Percentiles rank a stretch among this genome's conserved stretches.
Evolutionary conservation across 306 rosid species (phyloP).

Genomic region (Dryas alaskensis): DNA sequence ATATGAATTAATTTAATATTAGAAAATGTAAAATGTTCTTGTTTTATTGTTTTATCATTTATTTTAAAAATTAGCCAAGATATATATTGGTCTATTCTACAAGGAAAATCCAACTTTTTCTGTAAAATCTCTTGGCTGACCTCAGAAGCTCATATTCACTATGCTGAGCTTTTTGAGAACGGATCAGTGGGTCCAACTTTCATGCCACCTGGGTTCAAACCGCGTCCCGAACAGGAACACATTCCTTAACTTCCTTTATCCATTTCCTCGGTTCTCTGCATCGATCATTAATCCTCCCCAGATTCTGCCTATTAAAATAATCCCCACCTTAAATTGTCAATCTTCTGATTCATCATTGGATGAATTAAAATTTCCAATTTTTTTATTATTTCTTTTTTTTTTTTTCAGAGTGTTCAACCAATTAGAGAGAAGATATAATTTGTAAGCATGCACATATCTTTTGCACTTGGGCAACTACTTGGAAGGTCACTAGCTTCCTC

Average conservation of each 20-base stretch:
- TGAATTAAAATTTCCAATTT: not conserved
- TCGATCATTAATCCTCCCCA: not conserved
- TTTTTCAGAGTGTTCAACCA: not conserved
- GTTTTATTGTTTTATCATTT: no score
- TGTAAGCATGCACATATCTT: not conserved
- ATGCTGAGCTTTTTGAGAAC: not conserved
- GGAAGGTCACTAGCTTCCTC: constrained; percentile 40
- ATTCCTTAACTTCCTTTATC: not conserved
- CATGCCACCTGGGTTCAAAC: constrained; percentile 52
- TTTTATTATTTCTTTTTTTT: not conserved
- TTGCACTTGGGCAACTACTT: constrained; percentile 40
- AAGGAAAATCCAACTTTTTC: not conserved
- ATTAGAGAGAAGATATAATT: not conserved
- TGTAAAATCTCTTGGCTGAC: not conserved
- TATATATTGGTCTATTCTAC: no score
- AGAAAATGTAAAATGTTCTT: no score
- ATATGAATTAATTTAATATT: no score
- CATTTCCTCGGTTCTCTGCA: constrained; percentile 1
- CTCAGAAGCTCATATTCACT: not conserved
- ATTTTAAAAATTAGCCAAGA: not conserved
- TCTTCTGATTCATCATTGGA: constrained; percentile 5
- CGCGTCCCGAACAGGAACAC: constrained; percentile 52
- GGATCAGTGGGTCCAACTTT: constrained; percentile 1
- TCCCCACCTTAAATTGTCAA: constrained; percentile 19
- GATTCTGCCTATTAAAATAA: constrained; percentile 4